phyloP scores from a whole-genome alignment of 2,329 filamentous ascomycete species.

The Paracorniculantispora psalliotae region DNA sequence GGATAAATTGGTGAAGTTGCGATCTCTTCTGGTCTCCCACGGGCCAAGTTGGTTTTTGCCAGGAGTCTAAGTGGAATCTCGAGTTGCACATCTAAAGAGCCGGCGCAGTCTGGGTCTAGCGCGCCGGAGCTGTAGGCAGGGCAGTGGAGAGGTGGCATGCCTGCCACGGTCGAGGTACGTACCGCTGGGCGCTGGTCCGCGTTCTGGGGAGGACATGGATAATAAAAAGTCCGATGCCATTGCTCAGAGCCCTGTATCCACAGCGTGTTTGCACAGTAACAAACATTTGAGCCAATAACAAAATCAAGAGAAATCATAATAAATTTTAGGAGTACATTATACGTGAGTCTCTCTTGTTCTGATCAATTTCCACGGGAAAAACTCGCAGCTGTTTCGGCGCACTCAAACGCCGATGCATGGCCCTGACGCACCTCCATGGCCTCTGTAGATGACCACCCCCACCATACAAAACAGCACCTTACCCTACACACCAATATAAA shows the following conservation, averaged over 20 bases:
- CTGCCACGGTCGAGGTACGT: conserved; percentile 14
- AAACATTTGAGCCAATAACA: too few species aligned
- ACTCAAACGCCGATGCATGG: too few species aligned
- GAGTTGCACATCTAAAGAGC: conserved; percentile 29
- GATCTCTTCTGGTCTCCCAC: neutral
- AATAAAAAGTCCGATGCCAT: conserved; percentile 2
- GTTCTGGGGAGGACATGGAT: neutral
- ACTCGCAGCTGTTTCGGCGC: too few species aligned
- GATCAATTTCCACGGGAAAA: too few species aligned
- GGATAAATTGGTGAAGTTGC: neutral
- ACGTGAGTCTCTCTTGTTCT: too few species aligned
- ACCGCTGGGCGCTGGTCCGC: neutral
- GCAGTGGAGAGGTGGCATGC: conserved; percentile 21
- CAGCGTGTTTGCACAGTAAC: too few species aligned
- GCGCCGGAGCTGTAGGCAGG: neutral
- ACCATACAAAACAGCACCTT: neutral
- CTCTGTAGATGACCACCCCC: neutral
- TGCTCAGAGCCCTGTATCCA: neutral
- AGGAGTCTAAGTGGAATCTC: conserved; percentile 27
- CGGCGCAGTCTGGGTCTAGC: conserved; percentile 29
- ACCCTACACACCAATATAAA: neutral
- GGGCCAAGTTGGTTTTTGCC: neutral
- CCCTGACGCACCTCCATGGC: neutral
- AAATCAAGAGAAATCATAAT: too few species aligned
- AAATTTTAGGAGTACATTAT: too few species aligned